These are phyloP conservation scores for Fragaria ananassa DNA, from an alignment of 306 rosid species.

Conservation along the genomic window DNA sequence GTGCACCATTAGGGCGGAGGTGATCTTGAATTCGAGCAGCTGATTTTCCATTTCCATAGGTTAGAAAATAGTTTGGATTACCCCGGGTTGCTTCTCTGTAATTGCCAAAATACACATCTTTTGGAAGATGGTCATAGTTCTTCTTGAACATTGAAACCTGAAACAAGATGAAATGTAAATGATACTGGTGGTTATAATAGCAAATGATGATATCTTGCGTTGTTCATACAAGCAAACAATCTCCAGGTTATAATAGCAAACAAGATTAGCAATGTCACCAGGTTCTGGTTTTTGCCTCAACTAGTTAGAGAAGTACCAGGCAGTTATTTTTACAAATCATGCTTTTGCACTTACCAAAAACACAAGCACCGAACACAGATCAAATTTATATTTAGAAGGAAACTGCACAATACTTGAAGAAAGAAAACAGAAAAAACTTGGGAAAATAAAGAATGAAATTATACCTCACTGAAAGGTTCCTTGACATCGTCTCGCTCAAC, in stretches of 20 bases:
- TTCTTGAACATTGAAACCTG: slow-evolving; percentile 98
- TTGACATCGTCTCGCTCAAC: slow-evolving; percentile 80
- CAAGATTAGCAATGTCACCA: background rate
- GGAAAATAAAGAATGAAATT: background rate
- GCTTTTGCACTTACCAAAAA: background rate
- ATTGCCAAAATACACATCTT: slow-evolving; percentile 85
- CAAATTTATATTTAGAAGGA: background rate
- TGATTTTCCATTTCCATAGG: slow-evolving; percentile 96
- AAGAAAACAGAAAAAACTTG: too few relatives aligned
- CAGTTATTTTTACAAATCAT: background rate
- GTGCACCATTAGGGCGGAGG: slow-evolving; percentile 99
- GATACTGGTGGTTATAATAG: background rate
- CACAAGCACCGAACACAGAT: background rate
- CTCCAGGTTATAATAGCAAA: background rate
- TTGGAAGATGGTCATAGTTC: slow-evolving; percentile 92
- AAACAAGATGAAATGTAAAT: slow-evolving; percentile 21
- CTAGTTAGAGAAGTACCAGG: background rate
- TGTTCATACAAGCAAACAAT: background rate
- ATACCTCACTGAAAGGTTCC: slow-evolving; percentile 98
- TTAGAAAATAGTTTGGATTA: slow-evolving; percentile 90
- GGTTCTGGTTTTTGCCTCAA: background rate
- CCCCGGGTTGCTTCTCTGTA: slow-evolving; percentile 93
- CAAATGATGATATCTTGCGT: background rate
- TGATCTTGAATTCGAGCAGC: slow-evolving; percentile 95
- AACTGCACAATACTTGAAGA: background rate